These are phyloP conservation scores for Jatropha multifida DNA, from an alignment of 441 rosid species.

Conservation along the genomic window DNA sequence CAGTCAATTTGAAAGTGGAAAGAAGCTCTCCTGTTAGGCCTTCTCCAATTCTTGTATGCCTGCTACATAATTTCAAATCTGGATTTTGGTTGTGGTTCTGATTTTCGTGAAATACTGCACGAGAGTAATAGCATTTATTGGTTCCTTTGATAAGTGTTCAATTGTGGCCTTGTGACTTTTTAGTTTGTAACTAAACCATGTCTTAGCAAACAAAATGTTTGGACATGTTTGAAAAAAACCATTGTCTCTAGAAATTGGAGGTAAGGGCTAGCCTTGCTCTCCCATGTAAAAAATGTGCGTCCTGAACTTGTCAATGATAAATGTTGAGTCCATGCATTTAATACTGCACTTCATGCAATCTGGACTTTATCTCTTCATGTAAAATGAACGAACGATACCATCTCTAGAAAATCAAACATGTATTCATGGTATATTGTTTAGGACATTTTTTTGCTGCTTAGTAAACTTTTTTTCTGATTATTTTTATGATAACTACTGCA, in stretches of 20 bases:
- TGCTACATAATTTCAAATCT: constrained; percentile 14
- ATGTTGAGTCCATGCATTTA: constrained; percentile 1
- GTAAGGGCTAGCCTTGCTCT: neutral
- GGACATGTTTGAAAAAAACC: neutral
- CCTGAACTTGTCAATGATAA: neutral
- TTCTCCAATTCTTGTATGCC: constrained; percentile 62
- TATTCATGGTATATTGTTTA: neutral
- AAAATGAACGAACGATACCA: neutral
- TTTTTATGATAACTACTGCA: neutral
- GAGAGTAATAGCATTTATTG: constrained; percentile 6
- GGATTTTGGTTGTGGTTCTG: constrained; percentile 4
- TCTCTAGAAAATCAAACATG: neutral
- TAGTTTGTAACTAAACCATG: constrained; percentile 3
- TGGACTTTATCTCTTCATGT: neutral
- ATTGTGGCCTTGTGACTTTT: neutral
- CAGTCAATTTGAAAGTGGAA: constrained; percentile 77
- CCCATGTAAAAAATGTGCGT: neutral
- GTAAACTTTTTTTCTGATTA: neutral
- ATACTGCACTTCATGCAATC: neutral
- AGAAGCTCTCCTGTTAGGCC: constrained; percentile 83
- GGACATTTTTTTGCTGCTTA: neutral
- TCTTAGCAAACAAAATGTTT: neutral
- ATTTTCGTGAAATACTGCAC: neutral
- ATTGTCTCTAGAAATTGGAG: neutral
- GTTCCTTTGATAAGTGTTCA: neutral